These are phyloP conservation scores for Yamadazyma triangularis DNA, from an alignment of 1,139 yeast genomes.

Conservation along the genomic window DNA sequence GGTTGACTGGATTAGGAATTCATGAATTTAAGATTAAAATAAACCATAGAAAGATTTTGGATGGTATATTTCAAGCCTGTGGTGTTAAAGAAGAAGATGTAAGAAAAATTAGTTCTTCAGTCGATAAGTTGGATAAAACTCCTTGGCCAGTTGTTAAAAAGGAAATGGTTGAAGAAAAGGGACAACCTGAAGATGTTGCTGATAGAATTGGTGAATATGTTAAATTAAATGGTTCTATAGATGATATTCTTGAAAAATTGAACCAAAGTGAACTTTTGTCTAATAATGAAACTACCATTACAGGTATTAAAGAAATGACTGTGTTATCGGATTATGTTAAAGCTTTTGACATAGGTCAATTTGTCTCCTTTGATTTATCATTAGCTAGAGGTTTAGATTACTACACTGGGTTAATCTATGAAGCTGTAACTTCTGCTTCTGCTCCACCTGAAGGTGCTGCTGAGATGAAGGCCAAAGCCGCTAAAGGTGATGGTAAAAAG, in stretches of 20 bases:
- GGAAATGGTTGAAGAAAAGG: conserved; percentile 89
- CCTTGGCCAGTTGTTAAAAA: conserved; percentile 94
- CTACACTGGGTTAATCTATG: conserved; percentile 94
- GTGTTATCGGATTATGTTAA: conserved; percentile 71
- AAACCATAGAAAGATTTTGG: conserved; percentile 92
- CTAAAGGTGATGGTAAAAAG: conserved; percentile 19
- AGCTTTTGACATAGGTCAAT: conserved; percentile 66
- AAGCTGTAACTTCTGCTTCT: conserved; percentile 90
- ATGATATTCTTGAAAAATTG: conserved; percentile 60
- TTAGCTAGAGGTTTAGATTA: conserved; percentile 96
- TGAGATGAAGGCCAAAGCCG: conserved; percentile 55
- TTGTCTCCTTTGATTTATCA: conserved; percentile 82
- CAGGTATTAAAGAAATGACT: conserved; percentile 79
- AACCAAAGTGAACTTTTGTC: conserved; percentile 53
- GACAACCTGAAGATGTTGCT: conserved; percentile 86
- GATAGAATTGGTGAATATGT: conserved; percentile 91
- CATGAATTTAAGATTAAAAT: conserved; percentile 84
- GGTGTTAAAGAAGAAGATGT: conserved; percentile 95
- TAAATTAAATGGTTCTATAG: conserved; percentile 70
- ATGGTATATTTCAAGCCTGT: conserved; percentile 91
- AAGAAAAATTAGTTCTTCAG: conserved; percentile 89
- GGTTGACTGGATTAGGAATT: conserved; percentile 78
- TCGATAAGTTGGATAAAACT: conserved; percentile 88
- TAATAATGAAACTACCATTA: conserved; percentile 65
- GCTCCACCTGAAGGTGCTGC: conserved; percentile 86